phyloP scores from a whole-genome alignment of 225 moss, liverwort and hornwort species.

The Polytrichum formosum region DNA sequence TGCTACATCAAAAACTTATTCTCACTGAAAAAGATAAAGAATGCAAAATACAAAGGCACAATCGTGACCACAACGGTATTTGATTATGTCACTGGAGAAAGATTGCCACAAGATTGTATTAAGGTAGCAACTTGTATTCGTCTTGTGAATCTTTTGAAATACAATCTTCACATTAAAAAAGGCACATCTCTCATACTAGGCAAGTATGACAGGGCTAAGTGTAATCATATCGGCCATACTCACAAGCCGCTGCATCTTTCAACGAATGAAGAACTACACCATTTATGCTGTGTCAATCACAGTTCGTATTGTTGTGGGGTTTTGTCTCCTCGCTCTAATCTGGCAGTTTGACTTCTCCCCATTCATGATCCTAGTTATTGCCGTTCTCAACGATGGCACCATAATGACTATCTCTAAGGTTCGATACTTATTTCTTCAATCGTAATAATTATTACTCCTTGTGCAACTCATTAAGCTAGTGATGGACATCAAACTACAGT shows the following conservation, averaged over 20 bases:
- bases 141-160: no score
- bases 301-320: constrained; percentile 60
- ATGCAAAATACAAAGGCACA: no score
- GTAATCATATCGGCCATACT: constrained; percentile 70
- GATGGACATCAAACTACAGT: no score
- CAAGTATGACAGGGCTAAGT: constrained; percentile 46
- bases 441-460: no score
- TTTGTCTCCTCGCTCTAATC: constrained; percentile 51
- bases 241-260: constrained; percentile 68
- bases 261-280: constrained; percentile 77
- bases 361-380: constrained; percentile 67
- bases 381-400: constrained; percentile 71
- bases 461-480: no score
- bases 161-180: no score
- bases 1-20: no score
- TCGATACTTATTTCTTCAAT: not conserved
- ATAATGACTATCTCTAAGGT: constrained; percentile 87
- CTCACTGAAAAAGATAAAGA: no score
- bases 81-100: no score
- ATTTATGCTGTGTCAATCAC: constrained; percentile 76
- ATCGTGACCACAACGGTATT: no score
- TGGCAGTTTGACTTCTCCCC: constrained; percentile 78
- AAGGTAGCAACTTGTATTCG: not conserved
- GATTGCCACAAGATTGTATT: not conserved
- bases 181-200: no score